Evolutionary conservation across 1,284 basidiomycete species (phyloP).

Genomic region (Cutaneotrichosporon mucoides): DNA sequence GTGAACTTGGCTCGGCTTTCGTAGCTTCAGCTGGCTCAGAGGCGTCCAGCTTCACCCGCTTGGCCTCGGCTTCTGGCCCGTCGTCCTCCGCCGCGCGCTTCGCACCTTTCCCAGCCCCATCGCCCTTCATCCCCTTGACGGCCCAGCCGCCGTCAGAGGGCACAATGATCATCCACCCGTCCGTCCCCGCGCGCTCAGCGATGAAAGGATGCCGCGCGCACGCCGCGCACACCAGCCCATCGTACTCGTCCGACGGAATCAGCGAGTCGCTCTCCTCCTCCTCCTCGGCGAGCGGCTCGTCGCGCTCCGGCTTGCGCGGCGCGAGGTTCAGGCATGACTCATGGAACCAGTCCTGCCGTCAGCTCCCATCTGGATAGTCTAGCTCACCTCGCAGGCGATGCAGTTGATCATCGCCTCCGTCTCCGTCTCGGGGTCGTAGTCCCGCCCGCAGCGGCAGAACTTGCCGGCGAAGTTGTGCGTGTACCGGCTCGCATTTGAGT

Average conservation of each 20-base stretch:
- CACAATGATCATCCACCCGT: slow-evolving; percentile 45
- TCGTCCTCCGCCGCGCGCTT: slow-evolving; percentile 11
- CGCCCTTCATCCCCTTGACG: slow-evolving; percentile 21
- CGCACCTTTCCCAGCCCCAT: background rate
- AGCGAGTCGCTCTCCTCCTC: slow-evolving; percentile 40
- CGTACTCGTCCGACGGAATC: slow-evolving; percentile 42
- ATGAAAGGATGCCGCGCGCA: slow-evolving; percentile 26
- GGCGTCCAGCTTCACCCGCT: slow-evolving; percentile 4
- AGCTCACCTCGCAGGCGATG: slow-evolving; percentile 46
- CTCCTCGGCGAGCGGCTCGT: slow-evolving; percentile 18
- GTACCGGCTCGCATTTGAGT: slow-evolving; percentile 32
- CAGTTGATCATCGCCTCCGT: slow-evolving; percentile 47
- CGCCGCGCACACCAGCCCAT: slow-evolving; percentile 41
- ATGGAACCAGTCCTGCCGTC: slow-evolving; percentile 42
- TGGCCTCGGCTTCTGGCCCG: slow-evolving; percentile 2
- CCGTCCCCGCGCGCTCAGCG: slow-evolving; percentile 27
- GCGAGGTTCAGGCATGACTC: slow-evolving; percentile 45
- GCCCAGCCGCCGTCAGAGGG: slow-evolving; percentile 23
- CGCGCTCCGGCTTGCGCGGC: slow-evolving; percentile 4
- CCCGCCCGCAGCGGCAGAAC: slow-evolving; percentile 47
- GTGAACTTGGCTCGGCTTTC: background rate
- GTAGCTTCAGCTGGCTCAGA: background rate
- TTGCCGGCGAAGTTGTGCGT: slow-evolving; percentile 38
- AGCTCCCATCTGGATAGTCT: background rate
- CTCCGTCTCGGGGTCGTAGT: slow-evolving; percentile 47